Base-by-base conservation (phyloP, 2,329 filamentous ascomycete genomes). In the Nothophaeocryptopus gaeumannii region DNA sequence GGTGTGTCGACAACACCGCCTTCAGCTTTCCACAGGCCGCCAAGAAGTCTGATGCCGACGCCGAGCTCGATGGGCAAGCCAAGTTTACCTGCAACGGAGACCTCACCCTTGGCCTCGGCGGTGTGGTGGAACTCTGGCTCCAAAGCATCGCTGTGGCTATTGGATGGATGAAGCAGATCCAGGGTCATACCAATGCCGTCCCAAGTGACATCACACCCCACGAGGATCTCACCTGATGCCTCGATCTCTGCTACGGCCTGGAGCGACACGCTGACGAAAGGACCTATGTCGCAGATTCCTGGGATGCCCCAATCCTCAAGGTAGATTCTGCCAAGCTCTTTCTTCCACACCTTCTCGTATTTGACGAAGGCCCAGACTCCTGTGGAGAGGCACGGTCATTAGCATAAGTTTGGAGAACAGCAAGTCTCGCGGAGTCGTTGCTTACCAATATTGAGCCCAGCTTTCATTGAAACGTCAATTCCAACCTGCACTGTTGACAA, bases 51-150 rank as follows among this genome's bases (percentile, higher is more conserved):
- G n/a, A 52, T n/a, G 15, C 34, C 49, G 9, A 52, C 15, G n/a
- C 49, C 49, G 5, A 52, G 13, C 15, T 47, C 38, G 29, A 52
- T 34, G n/a, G 49, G 49, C 13, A 52, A 20, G 30, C 43, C 49
- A 10, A 52, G 38, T 12, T 30, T 20, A 3, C 39, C 49, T 12
- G 35, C 38, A 8, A 47, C 16, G 13, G 26, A 26, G 7, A 52
- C 32, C 39, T 52, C 44, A 8, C 44, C 49, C 13, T 13, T 8
- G 11, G 36, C 49, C 16, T 47, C 44, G 5, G 36, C 30, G 13
- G 11, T 33, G 11, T 32, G 45, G 5, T 12, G 13, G 14, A 52
- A 52, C 5, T 26, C 10, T 20, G 49, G 49, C 10, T 13, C 33
- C 44, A 31, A 14, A 15, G 34, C 35, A 12, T 29, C 12, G 9